phyloP scores from a whole-genome alignment of 176 grass and related monocot species.

The Oryza punctata region DNA sequence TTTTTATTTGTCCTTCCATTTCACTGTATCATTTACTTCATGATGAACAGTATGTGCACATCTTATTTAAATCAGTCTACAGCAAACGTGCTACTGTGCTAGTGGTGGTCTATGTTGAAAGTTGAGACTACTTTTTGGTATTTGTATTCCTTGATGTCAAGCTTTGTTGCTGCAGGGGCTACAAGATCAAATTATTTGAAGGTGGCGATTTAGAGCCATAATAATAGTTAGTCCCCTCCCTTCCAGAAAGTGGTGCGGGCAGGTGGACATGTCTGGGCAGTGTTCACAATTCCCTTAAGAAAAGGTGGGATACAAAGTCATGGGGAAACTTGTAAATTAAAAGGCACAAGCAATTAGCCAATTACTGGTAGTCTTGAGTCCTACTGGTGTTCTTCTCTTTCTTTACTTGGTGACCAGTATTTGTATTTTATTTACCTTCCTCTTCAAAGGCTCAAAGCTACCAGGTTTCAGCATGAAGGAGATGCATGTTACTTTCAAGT shows the following conservation, averaged over 20 bases:
- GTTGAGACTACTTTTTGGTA: conserved; percentile 3
- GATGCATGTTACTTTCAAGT: background rate
- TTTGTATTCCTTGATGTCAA: conserved; percentile 1
- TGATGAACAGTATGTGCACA: background rate
- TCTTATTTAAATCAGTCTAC: conserved; percentile 1
- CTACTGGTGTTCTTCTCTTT: background rate
- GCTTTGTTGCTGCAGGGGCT: conserved; percentile 14
- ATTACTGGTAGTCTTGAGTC: background rate
- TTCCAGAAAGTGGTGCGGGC: background rate
- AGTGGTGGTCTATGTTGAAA: background rate
- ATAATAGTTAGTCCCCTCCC: conserved; percentile 4
- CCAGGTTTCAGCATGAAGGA: background rate
- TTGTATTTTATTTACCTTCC: conserved; percentile 22
- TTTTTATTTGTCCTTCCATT: conserved; percentile 14
- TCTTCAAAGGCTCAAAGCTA: conserved; percentile 4
- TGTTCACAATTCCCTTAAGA: background rate
- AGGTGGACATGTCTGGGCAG: background rate
- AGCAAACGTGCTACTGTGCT: background rate
- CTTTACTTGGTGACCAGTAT: background rate
- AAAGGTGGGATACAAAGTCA: background rate
- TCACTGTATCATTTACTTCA: background rate
- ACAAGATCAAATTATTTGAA: background rate
- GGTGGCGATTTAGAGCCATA: background rate
- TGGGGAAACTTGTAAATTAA: conserved; percentile 1
- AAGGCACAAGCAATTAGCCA: background rate